phyloP scores from a whole-genome alignment of 176 grass and related monocot genomes.

The Melocanna baccifera region DNA sequence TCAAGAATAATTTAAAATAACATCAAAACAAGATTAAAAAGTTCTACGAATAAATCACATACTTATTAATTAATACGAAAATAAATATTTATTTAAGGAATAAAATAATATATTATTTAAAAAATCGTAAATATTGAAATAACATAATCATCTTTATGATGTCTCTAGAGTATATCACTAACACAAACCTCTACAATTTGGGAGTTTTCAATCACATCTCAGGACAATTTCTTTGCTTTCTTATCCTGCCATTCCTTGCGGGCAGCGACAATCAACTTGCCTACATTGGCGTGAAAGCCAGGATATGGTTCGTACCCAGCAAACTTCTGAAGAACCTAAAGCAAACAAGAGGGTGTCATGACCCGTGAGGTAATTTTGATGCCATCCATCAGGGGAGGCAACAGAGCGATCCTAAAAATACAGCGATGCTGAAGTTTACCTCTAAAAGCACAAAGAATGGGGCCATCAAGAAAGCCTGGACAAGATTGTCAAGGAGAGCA shows the following conservation, averaged over 20 bases:
- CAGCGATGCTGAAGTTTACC: slow-evolving; percentile 44
- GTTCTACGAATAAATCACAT: too few species aligned
- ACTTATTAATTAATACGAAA: too few species aligned
- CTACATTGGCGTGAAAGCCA: slow-evolving; percentile 67
- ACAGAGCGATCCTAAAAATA: neutral
- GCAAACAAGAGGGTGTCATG: slow-evolving; percentile 4
- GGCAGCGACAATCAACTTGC: slow-evolving; percentile 54
- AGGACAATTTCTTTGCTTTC: slow-evolving; percentile 61
- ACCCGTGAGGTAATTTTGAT: neutral
- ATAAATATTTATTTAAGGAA: too few species aligned
- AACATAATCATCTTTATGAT: too few species aligned
- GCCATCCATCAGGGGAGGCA: neutral
- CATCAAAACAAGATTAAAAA: too few species aligned
- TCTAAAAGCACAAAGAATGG: slow-evolving; percentile 96
- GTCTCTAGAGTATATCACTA: too few species aligned
- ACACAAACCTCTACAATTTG: too few species aligned
- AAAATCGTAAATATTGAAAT: too few species aligned
- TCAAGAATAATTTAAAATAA: too few species aligned
- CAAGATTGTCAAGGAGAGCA: slow-evolving; percentile 85
- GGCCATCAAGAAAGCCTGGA: slow-evolving; percentile 90
- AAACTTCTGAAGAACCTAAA: slow-evolving; percentile 64
- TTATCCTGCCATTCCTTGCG: slow-evolving; percentile 72
- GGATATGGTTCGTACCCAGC: slow-evolving; percentile 78
- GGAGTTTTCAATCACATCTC: neutral
- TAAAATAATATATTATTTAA: too few species aligned